A percentile compares a stretch with the other conserved stretches of the same genome.
phyloP scores from a whole-genome alignment of 2,329 filamentous ascomycete species.

The Chlorencoelia australis region DNA sequence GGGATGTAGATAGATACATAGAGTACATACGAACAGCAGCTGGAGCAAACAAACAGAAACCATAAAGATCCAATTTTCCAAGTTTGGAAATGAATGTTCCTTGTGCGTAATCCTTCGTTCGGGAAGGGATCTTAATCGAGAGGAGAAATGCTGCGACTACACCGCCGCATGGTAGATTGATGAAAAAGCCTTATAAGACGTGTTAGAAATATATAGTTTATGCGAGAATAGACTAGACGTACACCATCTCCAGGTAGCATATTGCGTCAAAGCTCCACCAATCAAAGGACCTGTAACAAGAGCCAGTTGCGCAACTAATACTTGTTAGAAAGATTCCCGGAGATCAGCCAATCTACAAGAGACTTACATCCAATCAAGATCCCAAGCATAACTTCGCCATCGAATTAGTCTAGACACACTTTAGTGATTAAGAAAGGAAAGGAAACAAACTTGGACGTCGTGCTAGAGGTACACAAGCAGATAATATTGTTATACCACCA shows the following conservation, averaged over 20 bases:
- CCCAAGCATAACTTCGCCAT: background rate
- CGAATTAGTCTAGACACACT: background rate
- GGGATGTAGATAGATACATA: too few species aligned
- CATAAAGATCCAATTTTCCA: conserved; percentile 25
- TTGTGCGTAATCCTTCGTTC: too few species aligned
- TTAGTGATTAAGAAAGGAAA: background rate
- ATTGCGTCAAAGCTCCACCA: conserved; percentile 10
- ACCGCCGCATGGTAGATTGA: conserved; percentile 32
- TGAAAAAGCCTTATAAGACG: conserved; percentile 16
- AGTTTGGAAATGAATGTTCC: too few species aligned
- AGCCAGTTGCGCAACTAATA: conserved; percentile 1
- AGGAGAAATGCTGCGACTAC: conserved; percentile 25
- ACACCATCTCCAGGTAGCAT: conserved; percentile 7
- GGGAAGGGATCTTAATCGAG: conserved; percentile 24
- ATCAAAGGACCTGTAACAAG: conserved; percentile 7
- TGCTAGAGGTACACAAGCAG: conserved; percentile 1
- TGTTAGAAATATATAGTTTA: background rate
- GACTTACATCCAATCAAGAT: conserved; percentile 2
- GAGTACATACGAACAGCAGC: too few species aligned
- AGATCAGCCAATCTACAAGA: too few species aligned
- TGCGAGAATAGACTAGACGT: background rate
- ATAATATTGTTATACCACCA: conserved; percentile 39
- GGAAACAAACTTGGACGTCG: background rate
- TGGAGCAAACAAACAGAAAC: conserved; percentile 27
- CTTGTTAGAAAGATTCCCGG: too few species aligned